A percentile compares a stretch with the other conserved stretches of the same genome.
phyloP scores from a whole-genome alignment of 192 early-diverging fungal species.

The Allomyces macrogynus region DNA sequence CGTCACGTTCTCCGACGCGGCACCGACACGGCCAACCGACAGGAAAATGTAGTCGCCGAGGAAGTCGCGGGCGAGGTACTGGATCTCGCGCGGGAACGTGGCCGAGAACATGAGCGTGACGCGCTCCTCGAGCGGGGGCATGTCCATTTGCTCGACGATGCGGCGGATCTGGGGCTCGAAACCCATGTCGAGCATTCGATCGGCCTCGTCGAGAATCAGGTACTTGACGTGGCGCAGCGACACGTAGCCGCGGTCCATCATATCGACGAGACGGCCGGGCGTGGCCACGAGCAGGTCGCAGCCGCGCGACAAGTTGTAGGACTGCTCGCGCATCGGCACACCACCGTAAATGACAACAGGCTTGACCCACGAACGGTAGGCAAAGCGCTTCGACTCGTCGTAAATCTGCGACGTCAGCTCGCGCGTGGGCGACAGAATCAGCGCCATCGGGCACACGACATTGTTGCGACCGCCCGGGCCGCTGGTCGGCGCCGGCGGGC shows the following conservation, averaged over 20 bases:
- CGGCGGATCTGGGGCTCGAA: constrained; percentile 82
- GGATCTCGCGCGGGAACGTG: constrained; percentile 88
- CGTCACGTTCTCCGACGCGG: constrained; percentile 86
- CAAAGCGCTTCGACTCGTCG: constrained; percentile 70
- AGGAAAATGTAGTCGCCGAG: constrained; percentile 52
- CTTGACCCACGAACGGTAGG: constrained; percentile 57
- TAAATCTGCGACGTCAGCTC: constrained; percentile 88
- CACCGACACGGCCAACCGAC: constrained; percentile 82
- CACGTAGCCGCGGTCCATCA: constrained; percentile 62
- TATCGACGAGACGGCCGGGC: constrained; percentile 78
- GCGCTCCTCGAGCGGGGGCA: constrained; percentile 41
- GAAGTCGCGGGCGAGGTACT: constrained; percentile 79
- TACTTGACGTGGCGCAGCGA: constrained; percentile 48
- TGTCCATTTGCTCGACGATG: constrained; percentile 59
- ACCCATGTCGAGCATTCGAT: constrained; percentile 95
- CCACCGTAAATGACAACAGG: constrained; percentile 92
- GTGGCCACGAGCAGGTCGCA: constrained; percentile 88
- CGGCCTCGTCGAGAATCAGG: constrained; percentile 65
- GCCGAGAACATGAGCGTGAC: constrained; percentile 89
- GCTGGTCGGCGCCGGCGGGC: constrained; percentile 23
- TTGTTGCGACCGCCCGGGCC: constrained; percentile 19
- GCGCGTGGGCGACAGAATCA: constrained; percentile 87
- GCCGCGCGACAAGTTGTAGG: constrained; percentile 72
- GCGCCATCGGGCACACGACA: constrained; percentile 35
- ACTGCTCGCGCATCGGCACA: constrained; percentile 70